Evolutionary conservation across 805 yeast genomes (phyloP).

Genomic region (Spathaspora passalidarum): DNA sequence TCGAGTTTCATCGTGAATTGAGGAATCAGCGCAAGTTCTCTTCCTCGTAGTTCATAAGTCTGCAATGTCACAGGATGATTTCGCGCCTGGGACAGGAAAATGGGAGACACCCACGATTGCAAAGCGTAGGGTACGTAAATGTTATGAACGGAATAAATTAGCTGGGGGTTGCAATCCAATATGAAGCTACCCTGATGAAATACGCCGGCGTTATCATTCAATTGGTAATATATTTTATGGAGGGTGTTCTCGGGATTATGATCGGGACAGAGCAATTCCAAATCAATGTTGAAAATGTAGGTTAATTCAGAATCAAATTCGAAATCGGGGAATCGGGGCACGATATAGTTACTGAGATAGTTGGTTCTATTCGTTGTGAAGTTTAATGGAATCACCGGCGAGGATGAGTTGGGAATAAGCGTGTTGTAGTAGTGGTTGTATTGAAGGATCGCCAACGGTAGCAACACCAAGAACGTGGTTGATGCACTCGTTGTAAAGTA

Average conservation of each 20-base stretch:
- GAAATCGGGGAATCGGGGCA: constrained; percentile 4
- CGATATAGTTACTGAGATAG: constrained; percentile 1
- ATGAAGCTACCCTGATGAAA: constrained; percentile 12
- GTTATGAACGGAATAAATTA: constrained; percentile 28
- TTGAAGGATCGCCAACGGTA: constrained; percentile 34
- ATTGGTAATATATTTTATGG: constrained; percentile 7
- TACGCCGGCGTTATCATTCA: constrained; percentile 3
- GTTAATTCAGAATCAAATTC: constrained; percentile 7
- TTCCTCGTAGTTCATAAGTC: background rate
- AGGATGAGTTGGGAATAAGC: constrained; percentile 24
- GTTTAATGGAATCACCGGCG: constrained; percentile 8
- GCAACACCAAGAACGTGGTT: constrained; percentile 24
- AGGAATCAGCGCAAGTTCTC: background rate
- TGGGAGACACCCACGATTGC: constrained; percentile 36
- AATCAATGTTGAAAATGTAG: constrained; percentile 3
- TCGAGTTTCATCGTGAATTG: background rate
- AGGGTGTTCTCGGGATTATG: background rate
- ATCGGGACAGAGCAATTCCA: constrained; percentile 7
- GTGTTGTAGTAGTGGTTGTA: constrained; percentile 33
- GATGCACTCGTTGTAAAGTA: constrained; percentile 17
- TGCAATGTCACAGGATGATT: background rate
- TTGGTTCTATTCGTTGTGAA: constrained; percentile 2
- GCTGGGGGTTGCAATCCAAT: constrained; percentile 30
- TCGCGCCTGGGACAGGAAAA: constrained; percentile 9
- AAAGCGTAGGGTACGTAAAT: constrained; percentile 33